Percentiles rank a stretch among this genome's conserved stretches.
Evolutionary conservation across 179 eudicot genomes (phyloP).

Genomic region (Heliamphora pulchella): DNA sequence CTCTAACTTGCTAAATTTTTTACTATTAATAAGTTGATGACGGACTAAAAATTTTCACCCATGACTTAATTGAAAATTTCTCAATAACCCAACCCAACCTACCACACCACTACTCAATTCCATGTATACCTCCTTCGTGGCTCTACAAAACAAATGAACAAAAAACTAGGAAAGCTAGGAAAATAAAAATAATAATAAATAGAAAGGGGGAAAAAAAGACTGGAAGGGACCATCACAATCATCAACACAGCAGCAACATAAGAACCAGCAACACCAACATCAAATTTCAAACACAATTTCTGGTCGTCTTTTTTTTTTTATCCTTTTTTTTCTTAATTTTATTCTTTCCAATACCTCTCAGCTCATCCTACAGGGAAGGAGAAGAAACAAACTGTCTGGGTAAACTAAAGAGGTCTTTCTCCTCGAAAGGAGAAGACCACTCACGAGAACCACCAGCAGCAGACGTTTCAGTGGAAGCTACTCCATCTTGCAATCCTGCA

Average conservation of each 20-base stretch:
- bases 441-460: conserved; percentile 38
- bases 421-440: conserved; percentile 93
- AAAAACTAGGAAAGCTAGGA: too few species aligned
- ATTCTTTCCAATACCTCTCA: conserved; percentile 24
- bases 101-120: too few species aligned
- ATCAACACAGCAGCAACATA: conserved; percentile 21
- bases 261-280: conserved; percentile 36
- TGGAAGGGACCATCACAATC: conserved; percentile 27
- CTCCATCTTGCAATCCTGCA: conserved; percentile 46
- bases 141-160: too few species aligned
- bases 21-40: too few species aligned
- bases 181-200: neutral
- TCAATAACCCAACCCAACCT: too few species aligned
- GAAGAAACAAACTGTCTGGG: conserved; percentile 90
- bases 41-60: too few species aligned
- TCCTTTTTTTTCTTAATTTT: conserved; percentile 21
- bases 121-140: too few species aligned
- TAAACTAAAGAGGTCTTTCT: conserved; percentile 73
- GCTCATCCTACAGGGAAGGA: conserved; percentile 54
- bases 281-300: conserved; percentile 43
- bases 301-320: conserved; percentile 10
- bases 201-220: too few species aligned
- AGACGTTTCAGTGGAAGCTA: conserved; percentile 17
- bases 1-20: too few species aligned
- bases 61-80: too few species aligned